A percentile compares a stretch with the other conserved stretches of the same genome.
phyloP scores from a whole-genome alignment of 2,329 filamentous ascomycete genomes.

The Hymenoscyphus repandus region DNA sequence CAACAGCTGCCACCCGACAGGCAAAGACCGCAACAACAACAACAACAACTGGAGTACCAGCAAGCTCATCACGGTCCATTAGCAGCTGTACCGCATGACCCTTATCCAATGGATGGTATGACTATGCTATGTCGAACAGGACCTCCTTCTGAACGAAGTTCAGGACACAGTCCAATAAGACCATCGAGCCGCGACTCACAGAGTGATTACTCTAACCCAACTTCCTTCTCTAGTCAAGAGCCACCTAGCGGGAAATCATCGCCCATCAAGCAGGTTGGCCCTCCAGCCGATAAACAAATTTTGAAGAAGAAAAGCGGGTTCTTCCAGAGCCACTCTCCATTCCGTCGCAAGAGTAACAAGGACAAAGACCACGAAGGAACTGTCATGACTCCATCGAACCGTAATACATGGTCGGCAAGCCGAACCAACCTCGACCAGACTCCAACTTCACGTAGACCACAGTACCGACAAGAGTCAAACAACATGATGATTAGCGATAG shows the following conservation, averaged over 20 bases:
- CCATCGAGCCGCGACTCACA: conserved; percentile 82
- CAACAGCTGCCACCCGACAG: conserved; percentile 8
- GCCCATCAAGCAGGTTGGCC: conserved; percentile 58
- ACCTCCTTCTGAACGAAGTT: conserved; percentile 64
- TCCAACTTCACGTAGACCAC: conserved; percentile 34
- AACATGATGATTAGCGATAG: conserved; percentile 33
- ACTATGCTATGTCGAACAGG: conserved; percentile 89
- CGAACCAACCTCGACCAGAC: conserved; percentile 20
- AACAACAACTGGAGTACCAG: conserved; percentile 19
- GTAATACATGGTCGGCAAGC: conserved; percentile 53
- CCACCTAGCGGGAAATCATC: conserved; percentile 69
- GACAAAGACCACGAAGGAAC: conserved; percentile 56
- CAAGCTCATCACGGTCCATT: conserved; percentile 55
- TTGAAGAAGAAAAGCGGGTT: conserved; percentile 73
- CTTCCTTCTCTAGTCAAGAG: conserved; percentile 82
- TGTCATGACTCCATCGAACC: conserved; percentile 35
- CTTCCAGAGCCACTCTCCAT: conserved; percentile 89
- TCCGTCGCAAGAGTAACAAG: conserved; percentile 82
- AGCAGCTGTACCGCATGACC: conserved; percentile 76
- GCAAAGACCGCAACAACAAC: conserved; percentile 13
- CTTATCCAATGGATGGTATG: conserved; percentile 93
- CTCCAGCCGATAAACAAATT: conserved; percentile 57
- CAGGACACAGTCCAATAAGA: conserved; percentile 59
- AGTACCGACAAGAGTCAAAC: conserved; percentile 36
- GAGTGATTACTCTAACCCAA: conserved; percentile 86